Conservation (phyloP, 768 basidiomycete genomes). For the Pleurotus tuoliensis region DNA sequence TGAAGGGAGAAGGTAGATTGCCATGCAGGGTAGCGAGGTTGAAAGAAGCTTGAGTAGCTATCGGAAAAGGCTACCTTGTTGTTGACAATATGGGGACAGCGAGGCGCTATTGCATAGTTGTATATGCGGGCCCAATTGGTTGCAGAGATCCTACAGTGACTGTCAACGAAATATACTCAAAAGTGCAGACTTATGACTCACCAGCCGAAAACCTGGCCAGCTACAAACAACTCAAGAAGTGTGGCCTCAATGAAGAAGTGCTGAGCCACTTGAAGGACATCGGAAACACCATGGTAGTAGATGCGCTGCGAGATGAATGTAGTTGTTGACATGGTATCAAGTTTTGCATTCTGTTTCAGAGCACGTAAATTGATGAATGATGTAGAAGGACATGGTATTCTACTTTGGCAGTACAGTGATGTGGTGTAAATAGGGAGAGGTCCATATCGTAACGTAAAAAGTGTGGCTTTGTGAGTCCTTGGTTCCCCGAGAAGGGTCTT, state of each 20-base stretch:
- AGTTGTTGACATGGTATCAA: constrained; percentile 24
- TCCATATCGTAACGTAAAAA: constrained; percentile 18
- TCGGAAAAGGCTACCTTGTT: neutral
- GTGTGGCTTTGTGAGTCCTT: constrained; percentile 12
- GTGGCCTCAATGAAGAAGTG: constrained; percentile 22
- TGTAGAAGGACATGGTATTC: neutral
- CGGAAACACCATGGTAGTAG: constrained; percentile 21
- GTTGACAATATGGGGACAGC: constrained; percentile 2
- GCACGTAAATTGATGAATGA: neutral
- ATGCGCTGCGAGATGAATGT: constrained; percentile 12
- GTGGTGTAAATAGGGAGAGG: constrained; percentile 19
- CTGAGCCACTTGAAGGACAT: constrained; percentile 21
- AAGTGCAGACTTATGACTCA: neutral
- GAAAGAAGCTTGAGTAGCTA: neutral
- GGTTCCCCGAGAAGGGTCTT: neutral
- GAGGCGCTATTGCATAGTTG: constrained; percentile 10
- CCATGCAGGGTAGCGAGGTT: neutral
- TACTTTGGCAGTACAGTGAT: constrained; percentile 20
- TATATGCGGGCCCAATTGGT: constrained; percentile 20
- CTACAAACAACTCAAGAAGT: constrained; percentile 15
- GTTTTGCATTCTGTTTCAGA: constrained; percentile 15
- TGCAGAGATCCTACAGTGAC: constrained; percentile 14
- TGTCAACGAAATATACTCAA: neutral
- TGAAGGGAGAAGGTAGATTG: neutral
- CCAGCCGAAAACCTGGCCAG: constrained; percentile 17